phyloP scores from a whole-genome alignment of 2,329 filamentous ascomycete species.

The Ascochyta koolunga region DNA sequence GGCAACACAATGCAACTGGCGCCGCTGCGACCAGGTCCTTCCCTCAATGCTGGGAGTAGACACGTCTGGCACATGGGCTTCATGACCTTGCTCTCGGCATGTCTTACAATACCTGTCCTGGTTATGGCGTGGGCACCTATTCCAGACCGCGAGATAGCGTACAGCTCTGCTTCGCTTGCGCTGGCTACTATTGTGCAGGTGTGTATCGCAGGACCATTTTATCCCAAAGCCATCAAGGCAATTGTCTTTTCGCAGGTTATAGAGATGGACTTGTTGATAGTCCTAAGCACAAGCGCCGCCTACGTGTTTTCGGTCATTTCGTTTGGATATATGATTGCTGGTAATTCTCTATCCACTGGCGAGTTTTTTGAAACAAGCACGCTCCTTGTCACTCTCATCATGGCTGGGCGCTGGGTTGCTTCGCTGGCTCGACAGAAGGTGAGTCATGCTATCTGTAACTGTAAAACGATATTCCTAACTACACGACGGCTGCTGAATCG shows the following conservation, averaged over 20 bases:
- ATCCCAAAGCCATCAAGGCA: conserved; percentile 66
- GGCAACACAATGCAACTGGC: conserved; percentile 50
- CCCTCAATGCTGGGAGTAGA: conserved; percentile 57
- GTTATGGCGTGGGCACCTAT: conserved; percentile 72
- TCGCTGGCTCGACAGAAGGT: conserved; percentile 54
- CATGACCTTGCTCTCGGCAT: conserved; percentile 42
- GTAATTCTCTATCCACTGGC: conserved; percentile 48
- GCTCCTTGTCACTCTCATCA: conserved; percentile 60
- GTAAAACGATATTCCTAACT: background rate
- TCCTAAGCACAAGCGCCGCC: conserved; percentile 69
- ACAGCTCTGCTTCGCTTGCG: conserved; percentile 62
- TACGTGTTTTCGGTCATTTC: conserved; percentile 66
- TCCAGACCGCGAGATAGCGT: conserved; percentile 53
- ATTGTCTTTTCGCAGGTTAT: conserved; percentile 65
- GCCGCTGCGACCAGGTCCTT: conserved; percentile 53
- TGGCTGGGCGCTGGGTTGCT: conserved; percentile 57
- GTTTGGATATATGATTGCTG: conserved; percentile 50
- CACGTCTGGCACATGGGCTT: conserved; percentile 61
- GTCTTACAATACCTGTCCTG: conserved; percentile 56
- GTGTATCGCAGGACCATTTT: conserved; percentile 69
- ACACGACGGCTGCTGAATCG: conserved; percentile 51
- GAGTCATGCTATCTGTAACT: background rate
- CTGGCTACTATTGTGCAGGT: conserved; percentile 72
- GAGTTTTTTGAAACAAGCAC: conserved; percentile 64
- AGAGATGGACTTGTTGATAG: conserved; percentile 73